phyloP scores from a whole-genome alignment of 192 early-diverging fungal genomes.

The Coemansia erecta region DNA sequence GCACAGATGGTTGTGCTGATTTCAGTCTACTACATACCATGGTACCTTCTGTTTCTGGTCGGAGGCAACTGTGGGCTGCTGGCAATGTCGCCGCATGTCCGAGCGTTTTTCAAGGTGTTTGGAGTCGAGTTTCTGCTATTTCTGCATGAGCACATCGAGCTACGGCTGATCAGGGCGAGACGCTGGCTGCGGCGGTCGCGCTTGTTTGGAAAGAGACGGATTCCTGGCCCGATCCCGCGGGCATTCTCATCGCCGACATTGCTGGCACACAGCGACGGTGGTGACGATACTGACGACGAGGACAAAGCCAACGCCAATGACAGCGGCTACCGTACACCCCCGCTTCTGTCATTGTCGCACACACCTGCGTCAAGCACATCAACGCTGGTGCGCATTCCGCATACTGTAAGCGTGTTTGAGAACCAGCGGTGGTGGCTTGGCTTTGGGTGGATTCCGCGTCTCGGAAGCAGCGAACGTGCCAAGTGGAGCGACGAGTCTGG shows the following conservation, averaged over 20 bases:
- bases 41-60: slow-evolving; percentile 39
- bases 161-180: slow-evolving; percentile 8
- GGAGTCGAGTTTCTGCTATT: slow-evolving; percentile 35
- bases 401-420: slow-evolving; percentile 59
- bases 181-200: slow-evolving; percentile 7
- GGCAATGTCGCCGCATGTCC: slow-evolving; percentile 46
- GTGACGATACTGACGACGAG: slow-evolving; percentile 10
- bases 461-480: slow-evolving; percentile 61
- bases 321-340: slow-evolving; percentile 45
- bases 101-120: slow-evolving; percentile 44
- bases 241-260: slow-evolving; percentile 14
- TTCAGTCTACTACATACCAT: slow-evolving; percentile 42
- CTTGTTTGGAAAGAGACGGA: background rate
- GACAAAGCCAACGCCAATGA: slow-evolving; percentile 7
- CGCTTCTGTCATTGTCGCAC: slow-evolving; percentile 30
- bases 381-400: slow-evolving; percentile 29
- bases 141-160: slow-evolving; percentile 24
- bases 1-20: slow-evolving; percentile 33
- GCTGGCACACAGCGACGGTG: slow-evolving; percentile 11
- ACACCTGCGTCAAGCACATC: slow-evolving; percentile 27
- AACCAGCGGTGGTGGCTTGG: slow-evolving; percentile 82
- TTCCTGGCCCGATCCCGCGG: background rate
- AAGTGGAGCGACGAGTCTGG: slow-evolving; percentile 70
- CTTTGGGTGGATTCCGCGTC: slow-evolving; percentile 68
- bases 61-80: slow-evolving; percentile 39